Evolutionary conservation across 1,284 basidiomycete genomes (phyloP), one percentile per base, ranked within the genome.

Genomic region (Wallemia hederae): DNA sequence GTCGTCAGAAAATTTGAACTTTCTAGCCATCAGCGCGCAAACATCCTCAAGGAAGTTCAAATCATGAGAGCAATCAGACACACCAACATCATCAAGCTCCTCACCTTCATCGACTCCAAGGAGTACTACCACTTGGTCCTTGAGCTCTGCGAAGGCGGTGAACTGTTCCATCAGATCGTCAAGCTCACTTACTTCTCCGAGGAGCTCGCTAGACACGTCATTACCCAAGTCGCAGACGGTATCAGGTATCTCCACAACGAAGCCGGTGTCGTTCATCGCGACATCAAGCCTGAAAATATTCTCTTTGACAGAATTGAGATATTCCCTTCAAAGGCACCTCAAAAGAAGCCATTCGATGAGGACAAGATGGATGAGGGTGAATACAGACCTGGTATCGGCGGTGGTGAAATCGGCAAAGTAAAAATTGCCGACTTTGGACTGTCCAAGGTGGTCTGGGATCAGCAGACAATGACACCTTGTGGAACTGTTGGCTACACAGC

Each of bases 381-480:
- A 71, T 99, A 92, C 69, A 78, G 83, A 60, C 81, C 82, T 1
- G 88, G 86, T 7, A 75, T 90, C 57, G 94, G 94, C 3, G 91
- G 94, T 3, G 94, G 94, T 25, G 94, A 91, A 14, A 99, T 99
- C 64, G 94, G 94, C 5, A 81, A 82, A 34, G 89, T 99, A 71
- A 99, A 98, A 76, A 94, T 99, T 66, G 94, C 94, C 64, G 94
- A 99, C 71, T 99, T 99, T 70, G 94, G 94, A 59, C 76, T 99
- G 58, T 89, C 85, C 66, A 99, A 99, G 74, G 83, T 98, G 61
- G 89, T 99, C 2, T 99, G 94, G 94, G 85, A 94, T 69, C 89
- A 97, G 70, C 83, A 94, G 71, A 99, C 94, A 11, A 94, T 90
- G 84, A 99, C 94, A 26, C 94, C 94, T 24, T 99, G 94, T 68